phyloP scores from a whole-genome alignment of 2,329 filamentous ascomycete genomes.

The Epichloe uncinata region DNA sequence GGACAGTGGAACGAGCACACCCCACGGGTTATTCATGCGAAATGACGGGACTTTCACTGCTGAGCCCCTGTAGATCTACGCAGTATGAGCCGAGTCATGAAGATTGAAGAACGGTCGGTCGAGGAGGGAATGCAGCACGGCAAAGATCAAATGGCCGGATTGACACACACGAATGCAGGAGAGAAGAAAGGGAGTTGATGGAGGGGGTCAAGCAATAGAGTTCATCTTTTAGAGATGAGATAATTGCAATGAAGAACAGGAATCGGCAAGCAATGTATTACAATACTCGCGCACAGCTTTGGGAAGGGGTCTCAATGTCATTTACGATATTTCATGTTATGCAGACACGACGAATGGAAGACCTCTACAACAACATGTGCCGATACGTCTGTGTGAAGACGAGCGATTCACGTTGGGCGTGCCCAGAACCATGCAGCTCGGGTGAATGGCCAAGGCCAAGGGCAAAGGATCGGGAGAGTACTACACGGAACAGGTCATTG shows the following conservation, averaged over 20 bases:
- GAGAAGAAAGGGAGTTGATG: not conserved
- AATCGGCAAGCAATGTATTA: not conserved
- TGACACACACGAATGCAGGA: not conserved
- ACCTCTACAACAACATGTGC: no score
- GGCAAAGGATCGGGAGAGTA: no score
- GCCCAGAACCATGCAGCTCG: no score
- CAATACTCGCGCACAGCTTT: not conserved
- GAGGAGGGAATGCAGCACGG: not conserved
- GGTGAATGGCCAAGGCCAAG: no score
- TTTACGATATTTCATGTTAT: no score
- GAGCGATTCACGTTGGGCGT: no score
- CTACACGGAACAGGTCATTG: no score
- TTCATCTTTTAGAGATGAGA: not conserved
- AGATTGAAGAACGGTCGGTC: not conserved
- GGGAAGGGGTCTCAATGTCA: no score
- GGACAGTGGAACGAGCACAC: no score
- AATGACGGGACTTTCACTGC: not conserved
- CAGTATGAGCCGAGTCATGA: not conserved
- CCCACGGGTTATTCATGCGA: not conserved
- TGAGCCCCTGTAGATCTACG: not conserved
- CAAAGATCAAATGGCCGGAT: not conserved
- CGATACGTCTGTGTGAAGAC: no score
- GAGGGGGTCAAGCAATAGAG: not conserved
- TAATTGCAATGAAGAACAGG: not conserved
- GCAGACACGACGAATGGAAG: no score